Evolutionary conservation across 306 rosid species (phyloP).

Genomic region (Cucumis melo): DNA sequence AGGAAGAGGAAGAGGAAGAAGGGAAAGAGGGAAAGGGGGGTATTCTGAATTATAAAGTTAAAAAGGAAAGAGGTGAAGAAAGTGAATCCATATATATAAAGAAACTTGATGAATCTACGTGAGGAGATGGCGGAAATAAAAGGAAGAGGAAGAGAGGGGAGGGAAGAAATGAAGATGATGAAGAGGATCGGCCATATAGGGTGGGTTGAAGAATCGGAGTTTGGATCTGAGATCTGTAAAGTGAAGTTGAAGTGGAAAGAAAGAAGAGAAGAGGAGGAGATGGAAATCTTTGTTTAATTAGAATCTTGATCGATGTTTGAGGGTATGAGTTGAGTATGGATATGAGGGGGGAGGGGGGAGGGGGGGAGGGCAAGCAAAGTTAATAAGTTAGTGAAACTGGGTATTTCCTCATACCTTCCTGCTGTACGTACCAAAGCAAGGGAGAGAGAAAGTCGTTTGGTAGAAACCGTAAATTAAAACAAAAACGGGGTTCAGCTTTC

Average conservation of each 20-base stretch:
- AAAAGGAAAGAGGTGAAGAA: neutral
- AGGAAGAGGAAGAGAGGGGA: neutral
- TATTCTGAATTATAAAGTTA: too few relatives aligned
- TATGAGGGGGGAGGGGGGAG: too few relatives aligned
- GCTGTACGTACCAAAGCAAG: neutral
- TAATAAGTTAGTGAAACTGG: neutral
- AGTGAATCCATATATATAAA: neutral
- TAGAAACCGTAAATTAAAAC: constrained; percentile 22
- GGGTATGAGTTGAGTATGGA: too few relatives aligned
- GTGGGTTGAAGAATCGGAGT: neutral
- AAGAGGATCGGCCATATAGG: neutral
- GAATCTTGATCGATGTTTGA: too few relatives aligned
- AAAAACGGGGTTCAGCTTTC: neutral
- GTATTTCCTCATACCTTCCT: neutral
- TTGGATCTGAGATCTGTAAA: neutral
- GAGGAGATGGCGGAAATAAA: neutral
- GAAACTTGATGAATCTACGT: neutral
- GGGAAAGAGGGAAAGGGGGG: neutral
- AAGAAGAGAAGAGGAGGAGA: neutral
- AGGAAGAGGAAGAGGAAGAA: neutral
- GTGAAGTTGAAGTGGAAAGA: neutral
- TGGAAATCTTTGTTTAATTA: too few relatives aligned
- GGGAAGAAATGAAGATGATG: neutral
- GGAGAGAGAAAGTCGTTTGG: neutral
- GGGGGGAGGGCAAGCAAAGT: too few relatives aligned